Percentiles rank a stretch among this genome's conserved stretches.
These are phyloP conservation scores for Polysphondylium violaceum DNA, from an alignment of 78 protist genomes.

Conservation along the genomic window DNA sequence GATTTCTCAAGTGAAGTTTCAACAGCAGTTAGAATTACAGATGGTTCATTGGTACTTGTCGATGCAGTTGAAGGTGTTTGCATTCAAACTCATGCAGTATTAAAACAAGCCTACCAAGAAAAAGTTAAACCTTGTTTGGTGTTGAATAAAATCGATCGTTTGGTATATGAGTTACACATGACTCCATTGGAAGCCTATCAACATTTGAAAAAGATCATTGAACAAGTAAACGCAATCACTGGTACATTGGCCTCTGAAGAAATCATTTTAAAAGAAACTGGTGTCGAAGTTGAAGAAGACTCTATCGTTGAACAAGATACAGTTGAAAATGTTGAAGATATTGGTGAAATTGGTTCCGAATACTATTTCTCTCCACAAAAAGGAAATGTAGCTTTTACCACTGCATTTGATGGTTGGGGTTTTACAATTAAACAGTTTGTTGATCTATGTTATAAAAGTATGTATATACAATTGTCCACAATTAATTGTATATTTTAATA, in stretches of 20 bases:
- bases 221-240: conserved; percentile 90
- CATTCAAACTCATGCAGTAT: conserved; percentile 95
- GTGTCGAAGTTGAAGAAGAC: neutral
- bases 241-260: conserved; percentile 83
- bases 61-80: conserved; percentile 93
- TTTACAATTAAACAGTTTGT: conserved; percentile 81
- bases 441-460: conserved; percentile 76
- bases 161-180: conserved; percentile 90
- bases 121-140: conserved; percentile 90
- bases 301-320: neutral
- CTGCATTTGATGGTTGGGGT: conserved; percentile 96
- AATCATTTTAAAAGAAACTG: conserved; percentile 55
- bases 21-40: conserved; percentile 90
- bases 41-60: conserved; percentile 90
- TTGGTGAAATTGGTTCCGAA: conserved; percentile 8
- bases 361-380: conserved; percentile 90
- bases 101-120: conserved; percentile 95
- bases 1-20: conserved; percentile 96
- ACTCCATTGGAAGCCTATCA: conserved; percentile 90
- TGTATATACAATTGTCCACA: neutral
- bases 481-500: neutral
- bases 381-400: conserved; percentile 97
- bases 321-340: conserved; percentile 20
- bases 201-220: conserved; percentile 87
- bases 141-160: conserved; percentile 96